Evolutionary conservation across 306 rosid genomes (phyloP).

Genomic region (Myrica gale): DNA sequence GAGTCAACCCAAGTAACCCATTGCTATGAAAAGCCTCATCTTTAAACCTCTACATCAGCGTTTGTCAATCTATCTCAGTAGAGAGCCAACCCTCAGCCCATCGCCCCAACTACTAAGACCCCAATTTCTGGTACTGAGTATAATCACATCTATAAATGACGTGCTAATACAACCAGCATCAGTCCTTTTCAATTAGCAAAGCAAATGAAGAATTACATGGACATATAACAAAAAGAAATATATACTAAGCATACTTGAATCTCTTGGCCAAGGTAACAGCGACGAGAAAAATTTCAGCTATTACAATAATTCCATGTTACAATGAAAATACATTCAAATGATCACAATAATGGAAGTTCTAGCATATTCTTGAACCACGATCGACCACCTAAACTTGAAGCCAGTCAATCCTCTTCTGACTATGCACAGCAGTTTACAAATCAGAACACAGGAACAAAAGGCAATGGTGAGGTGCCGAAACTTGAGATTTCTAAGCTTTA

Average conservation of each 20-base stretch:
- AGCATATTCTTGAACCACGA: conserved; percentile 18
- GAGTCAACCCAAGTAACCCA: no score
- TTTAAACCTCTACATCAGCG: no score
- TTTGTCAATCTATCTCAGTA: no score
- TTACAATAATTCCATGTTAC: background rate
- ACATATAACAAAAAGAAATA: background rate
- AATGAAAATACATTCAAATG: background rate
- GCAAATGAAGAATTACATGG: background rate
- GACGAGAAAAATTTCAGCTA: background rate
- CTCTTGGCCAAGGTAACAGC: background rate
- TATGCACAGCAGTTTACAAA: conserved; percentile 43
- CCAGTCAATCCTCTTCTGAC: conserved; percentile 58
- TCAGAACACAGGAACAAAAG: conserved; percentile 21
- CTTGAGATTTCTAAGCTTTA: background rate
- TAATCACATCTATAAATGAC: no score
- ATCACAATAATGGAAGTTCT: background rate
- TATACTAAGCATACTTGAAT: background rate
- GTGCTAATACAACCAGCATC: no score
- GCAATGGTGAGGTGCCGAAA: background rate
- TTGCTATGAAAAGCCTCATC: no score
- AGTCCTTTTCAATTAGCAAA: no score
- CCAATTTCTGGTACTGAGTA: no score
- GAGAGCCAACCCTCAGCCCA: no score
- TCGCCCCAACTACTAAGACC: no score
- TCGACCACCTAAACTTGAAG: background rate